phyloP scores from a whole-genome alignment of 2,329 filamentous ascomycete genomes.

The Ophiostoma himal-ulmi region DNA sequence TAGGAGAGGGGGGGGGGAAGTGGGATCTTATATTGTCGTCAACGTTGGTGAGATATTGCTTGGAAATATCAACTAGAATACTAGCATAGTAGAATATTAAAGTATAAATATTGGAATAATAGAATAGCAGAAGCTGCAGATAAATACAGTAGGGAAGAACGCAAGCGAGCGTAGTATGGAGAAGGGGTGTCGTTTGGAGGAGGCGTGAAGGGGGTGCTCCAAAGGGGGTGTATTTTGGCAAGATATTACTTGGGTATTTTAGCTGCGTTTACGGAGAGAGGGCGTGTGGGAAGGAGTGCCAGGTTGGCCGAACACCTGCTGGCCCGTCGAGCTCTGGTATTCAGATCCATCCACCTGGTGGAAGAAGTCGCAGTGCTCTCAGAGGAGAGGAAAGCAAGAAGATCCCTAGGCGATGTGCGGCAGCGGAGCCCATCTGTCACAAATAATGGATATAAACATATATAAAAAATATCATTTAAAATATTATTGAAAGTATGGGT shows the following conservation, averaged over 20 bases:
- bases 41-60: background rate
- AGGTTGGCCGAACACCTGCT: background rate
- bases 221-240: background rate
- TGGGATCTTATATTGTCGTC: constrained; percentile 14
- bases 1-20: background rate
- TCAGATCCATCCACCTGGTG: constrained; percentile 14
- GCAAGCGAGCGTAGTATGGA: constrained; percentile 10
- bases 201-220: background rate
- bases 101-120: too few species aligned
- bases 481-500: constrained; percentile 22
- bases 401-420: constrained; percentile 42
- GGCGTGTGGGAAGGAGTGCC: background rate
- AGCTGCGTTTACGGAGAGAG: too few species aligned
- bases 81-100: too few species aligned
- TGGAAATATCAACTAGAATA: background rate
- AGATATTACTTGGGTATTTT: too few species aligned
- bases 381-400: constrained; percentile 28
- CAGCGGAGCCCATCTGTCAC: constrained; percentile 46
- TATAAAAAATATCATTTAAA: constrained; percentile 29
- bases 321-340: constrained; percentile 9
- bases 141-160: background rate
- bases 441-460: constrained; percentile 43
- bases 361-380: background rate
- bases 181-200: constrained; percentile 1
- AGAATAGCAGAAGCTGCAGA: too few species aligned